phyloP scores from a whole-genome alignment of 306 rosid genomes.

The Macrotyloma uniflorum region DNA sequence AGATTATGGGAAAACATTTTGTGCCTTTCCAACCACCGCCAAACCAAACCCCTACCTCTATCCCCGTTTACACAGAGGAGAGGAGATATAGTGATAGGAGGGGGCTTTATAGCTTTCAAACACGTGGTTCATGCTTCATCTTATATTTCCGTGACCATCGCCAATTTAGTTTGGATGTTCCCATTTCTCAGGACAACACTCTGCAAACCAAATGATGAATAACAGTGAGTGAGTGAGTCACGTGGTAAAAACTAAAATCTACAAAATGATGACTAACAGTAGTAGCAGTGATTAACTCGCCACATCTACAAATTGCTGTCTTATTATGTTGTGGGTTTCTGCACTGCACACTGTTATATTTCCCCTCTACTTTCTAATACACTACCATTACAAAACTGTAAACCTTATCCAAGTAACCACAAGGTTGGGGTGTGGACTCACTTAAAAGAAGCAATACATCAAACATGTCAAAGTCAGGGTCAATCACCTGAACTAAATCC shows the following conservation, averaged over 20 bases:
- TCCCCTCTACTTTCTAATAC: background rate
- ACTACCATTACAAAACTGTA: background rate
- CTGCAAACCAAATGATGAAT: constrained; percentile 27
- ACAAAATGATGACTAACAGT: background rate
- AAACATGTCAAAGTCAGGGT: constrained; percentile 9
- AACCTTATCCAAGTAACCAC: background rate
- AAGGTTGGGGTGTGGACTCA: background rate
- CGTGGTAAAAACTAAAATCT: constrained; percentile 29
- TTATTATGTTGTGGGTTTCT: background rate
- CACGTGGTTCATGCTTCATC: constrained; percentile 40
- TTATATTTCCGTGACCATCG: constrained; percentile 34
- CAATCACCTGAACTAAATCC: constrained; percentile 4
- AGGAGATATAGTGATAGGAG: constrained; percentile 7
- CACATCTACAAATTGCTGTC: background rate
- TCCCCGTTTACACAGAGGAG: constrained; percentile 37
- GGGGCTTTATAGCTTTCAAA: constrained; percentile 40
- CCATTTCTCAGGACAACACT: constrained; percentile 56
- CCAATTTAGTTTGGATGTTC: constrained; percentile 50
- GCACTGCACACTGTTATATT: background rate
- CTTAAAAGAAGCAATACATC: background rate
- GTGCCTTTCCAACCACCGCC: constrained; percentile 77
- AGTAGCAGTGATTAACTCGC: background rate
- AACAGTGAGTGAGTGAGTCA: background rate
- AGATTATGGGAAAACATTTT: constrained; percentile 56
- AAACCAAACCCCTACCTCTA: constrained; percentile 57